Percentiles rank a stretch among this genome's conserved stretches.
These are phyloP conservation scores for Pichia thaimueangensis DNA, from an alignment of 805 yeast genomes.

Conservation along the genomic window DNA sequence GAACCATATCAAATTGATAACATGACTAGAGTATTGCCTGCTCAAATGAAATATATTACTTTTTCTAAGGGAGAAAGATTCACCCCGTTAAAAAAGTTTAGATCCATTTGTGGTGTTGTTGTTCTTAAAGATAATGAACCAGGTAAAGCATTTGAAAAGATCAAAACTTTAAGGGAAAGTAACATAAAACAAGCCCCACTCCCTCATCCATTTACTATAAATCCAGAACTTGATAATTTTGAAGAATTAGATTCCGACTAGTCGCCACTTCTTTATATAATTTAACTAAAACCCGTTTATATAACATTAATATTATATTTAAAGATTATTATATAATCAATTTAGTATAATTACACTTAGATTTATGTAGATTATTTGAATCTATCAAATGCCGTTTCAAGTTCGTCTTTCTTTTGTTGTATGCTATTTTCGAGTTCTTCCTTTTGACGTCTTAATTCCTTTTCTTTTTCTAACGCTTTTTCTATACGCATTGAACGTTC, in stretches of 20 bases:
- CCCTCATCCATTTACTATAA: constrained; percentile 63
- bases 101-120: constrained; percentile 63
- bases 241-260: constrained; percentile 20
- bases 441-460: constrained; percentile 55
- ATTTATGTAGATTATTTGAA: constrained; percentile 30
- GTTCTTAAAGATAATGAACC: constrained; percentile 62
- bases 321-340: too few relatives aligned
- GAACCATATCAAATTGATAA: constrained; percentile 68
- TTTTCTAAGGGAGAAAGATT: constrained; percentile 71
- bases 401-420: constrained; percentile 46
- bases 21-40: constrained; percentile 83
- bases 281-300: too few relatives aligned
- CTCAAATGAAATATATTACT: constrained; percentile 77
- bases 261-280: too few relatives aligned
- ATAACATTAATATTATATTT: too few relatives aligned
- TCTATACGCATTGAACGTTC: constrained; percentile 77
- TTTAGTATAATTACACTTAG: background rate
- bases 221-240: constrained; percentile 33
- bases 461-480: constrained; percentile 66
- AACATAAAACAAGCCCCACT: constrained; percentile 68
- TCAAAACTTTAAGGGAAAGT: constrained; percentile 79
- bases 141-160: constrained; percentile 52
- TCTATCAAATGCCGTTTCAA: constrained; percentile 45
- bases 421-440: constrained; percentile 39
- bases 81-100: constrained; percentile 74